Percentiles rank a stretch among this genome's conserved stretches.
phyloP scores from a whole-genome alignment of 1,284 basidiomycete genomes.

The Ustilago trichophora region DNA sequence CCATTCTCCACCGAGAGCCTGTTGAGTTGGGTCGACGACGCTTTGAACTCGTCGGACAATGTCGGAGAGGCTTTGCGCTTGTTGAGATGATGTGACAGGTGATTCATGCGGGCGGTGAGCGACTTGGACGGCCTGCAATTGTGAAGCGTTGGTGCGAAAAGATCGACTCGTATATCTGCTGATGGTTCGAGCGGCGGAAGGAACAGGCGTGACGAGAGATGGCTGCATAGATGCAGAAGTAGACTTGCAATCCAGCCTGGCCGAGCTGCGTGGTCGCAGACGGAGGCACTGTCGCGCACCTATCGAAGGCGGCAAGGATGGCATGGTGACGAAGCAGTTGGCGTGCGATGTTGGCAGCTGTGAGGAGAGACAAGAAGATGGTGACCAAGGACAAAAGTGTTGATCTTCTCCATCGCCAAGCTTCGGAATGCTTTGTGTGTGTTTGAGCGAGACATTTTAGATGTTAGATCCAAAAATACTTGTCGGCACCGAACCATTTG shows the following conservation, averaged over 20 bases:
- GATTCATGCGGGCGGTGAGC: neutral
- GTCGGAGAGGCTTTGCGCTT: neutral
- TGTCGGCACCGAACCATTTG: conserved; percentile 36
- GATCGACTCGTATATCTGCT: neutral
- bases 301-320: conserved; percentile 13
- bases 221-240: neutral
- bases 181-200: no score
- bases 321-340: conserved; percentile 3
- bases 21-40: conserved; percentile 10
- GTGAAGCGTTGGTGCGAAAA: neutral
- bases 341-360: no score
- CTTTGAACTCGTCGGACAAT: conserved; percentile 11
- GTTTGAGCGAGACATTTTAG: no score
- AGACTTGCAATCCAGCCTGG: neutral
- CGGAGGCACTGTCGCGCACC: conserved; percentile 18
- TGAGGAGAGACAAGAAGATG: no score
- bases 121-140: conserved; percentile 17
- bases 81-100: neutral
- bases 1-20: conserved; percentile 15
- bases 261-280: conserved; percentile 3
- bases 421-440: neutral
- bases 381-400: no score
- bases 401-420: no score
- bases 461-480: conserved; percentile 17
- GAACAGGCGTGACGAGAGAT: neutral